phyloP scores from a whole-genome alignment of 164 flowering plant species.

The Dillenia turbinata region DNA sequence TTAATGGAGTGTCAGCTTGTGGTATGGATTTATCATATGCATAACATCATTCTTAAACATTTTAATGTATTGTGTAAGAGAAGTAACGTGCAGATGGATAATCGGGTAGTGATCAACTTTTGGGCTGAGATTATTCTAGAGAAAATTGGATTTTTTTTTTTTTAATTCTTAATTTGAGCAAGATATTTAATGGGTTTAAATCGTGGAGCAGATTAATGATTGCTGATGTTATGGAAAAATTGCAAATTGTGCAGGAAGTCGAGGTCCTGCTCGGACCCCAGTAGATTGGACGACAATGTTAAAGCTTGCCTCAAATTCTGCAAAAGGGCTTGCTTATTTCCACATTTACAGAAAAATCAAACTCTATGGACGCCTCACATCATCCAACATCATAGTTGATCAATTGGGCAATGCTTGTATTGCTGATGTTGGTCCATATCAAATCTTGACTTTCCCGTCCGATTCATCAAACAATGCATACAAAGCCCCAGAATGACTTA shows the following conservation, averaged over 20 bases:
- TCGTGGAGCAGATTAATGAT: too few relatives aligned
- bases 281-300: conserved; percentile 41
- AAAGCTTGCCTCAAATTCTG: conserved; percentile 30
- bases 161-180: too few relatives aligned
- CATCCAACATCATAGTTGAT: conserved; percentile 36
- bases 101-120: too few relatives aligned
- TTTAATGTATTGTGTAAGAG: too few relatives aligned
- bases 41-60: too few relatives aligned
- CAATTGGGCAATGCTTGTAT: conserved; percentile 28
- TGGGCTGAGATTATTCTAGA: too few relatives aligned
- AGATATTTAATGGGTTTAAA: too few relatives aligned
- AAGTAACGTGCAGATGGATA: too few relatives aligned
- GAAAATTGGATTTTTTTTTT: too few relatives aligned
- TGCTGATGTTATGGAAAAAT: not conserved
- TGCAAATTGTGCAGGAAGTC: conserved; percentile 22
- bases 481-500: conserved; percentile 26
- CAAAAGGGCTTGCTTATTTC: conserved; percentile 39
- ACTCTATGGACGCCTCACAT: conserved; percentile 41
- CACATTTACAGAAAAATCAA: conserved; percentile 23
- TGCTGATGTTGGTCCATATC: conserved; percentile 35
- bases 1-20: too few relatives aligned
- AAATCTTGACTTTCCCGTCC: conserved; percentile 14
- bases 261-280: conserved; percentile 42
- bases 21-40: too few relatives aligned
- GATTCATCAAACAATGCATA: conserved; percentile 15